phyloP scores from a whole-genome alignment of 1,139 yeast species.

The Lipomyces yarrowii region DNA sequence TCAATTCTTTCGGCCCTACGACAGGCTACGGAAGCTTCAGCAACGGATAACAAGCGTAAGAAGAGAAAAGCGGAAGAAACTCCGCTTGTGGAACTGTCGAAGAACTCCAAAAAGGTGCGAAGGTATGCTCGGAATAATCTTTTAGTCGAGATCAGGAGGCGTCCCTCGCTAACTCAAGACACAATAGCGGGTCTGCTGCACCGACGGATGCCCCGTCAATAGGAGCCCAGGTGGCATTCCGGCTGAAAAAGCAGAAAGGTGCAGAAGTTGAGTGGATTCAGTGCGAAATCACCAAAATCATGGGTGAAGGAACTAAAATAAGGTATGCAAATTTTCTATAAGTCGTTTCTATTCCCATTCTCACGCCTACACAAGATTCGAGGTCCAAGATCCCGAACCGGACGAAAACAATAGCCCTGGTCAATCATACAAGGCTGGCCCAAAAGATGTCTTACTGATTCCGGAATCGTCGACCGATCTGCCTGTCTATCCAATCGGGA shows the following conservation, averaged over 20 bases:
- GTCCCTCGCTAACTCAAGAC: not conserved
- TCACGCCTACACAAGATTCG: constrained; percentile 49
- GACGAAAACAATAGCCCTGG: constrained; percentile 92
- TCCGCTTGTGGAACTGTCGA: constrained; percentile 15
- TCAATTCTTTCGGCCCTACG: constrained; percentile 32
- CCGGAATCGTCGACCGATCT: constrained; percentile 56
- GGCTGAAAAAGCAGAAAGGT: constrained; percentile 56
- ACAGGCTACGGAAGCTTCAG: constrained; percentile 30
- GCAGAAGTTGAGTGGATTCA: constrained; percentile 93
- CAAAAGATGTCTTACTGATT: constrained; percentile 77
- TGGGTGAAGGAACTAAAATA: constrained; percentile 69
- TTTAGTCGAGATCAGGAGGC: not conserved
- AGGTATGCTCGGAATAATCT: constrained; percentile 12
- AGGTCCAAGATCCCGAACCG: constrained; percentile 96
- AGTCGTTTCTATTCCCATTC: constrained; percentile 7
- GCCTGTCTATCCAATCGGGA: constrained; percentile 68
- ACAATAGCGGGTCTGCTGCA: constrained; percentile 18
- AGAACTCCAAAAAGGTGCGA: constrained; percentile 26
- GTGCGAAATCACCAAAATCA: constrained; percentile 80
- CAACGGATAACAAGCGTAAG: constrained; percentile 31
- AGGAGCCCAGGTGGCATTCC: constrained; percentile 89
- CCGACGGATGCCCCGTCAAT: constrained; percentile 20
- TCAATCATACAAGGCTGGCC: constrained; percentile 77
- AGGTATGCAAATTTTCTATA: constrained; percentile 19
- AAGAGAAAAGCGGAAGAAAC: constrained; percentile 32